Evolutionary conservation across 768 basidiomycete genomes (phyloP).

Genomic region (Boletus subparvulus): DNA sequence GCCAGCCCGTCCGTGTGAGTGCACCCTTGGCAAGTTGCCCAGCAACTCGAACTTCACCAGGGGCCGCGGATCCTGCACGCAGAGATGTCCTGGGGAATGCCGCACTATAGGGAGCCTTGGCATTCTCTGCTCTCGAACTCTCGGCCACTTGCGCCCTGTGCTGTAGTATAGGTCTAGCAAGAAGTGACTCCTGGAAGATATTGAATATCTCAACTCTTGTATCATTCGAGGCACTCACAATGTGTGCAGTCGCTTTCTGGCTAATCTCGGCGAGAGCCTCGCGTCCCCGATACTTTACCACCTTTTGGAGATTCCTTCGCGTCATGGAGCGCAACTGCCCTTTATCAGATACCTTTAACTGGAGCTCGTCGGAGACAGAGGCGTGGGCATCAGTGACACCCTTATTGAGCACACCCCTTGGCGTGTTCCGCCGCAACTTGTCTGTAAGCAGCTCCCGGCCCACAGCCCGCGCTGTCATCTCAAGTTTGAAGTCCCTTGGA

Average conservation of each 20-base stretch:
- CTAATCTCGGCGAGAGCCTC: conserved; percentile 49
- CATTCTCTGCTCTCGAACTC: conserved; percentile 32
- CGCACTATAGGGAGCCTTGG: conserved; percentile 20
- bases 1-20: conserved; percentile 36
- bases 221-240: conserved; percentile 47
- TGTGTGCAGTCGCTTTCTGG: conserved; percentile 59
- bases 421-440: conserved; percentile 46
- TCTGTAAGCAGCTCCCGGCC: conserved; percentile 78
- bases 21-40: conserved; percentile 55
- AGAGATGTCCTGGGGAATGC: conserved; percentile 23
- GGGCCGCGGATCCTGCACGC: conserved; percentile 55
- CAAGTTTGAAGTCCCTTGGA: conserved; percentile 82
- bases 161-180: conserved; percentile 61
- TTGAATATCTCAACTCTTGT: conserved; percentile 5
- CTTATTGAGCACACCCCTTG: conserved; percentile 48
- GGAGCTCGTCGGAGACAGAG: conserved; percentile 50
- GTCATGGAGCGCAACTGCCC: conserved; percentile 61
- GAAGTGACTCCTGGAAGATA: conserved; percentile 54
- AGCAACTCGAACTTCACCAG: conserved; percentile 57
- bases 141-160: conserved; percentile 42
- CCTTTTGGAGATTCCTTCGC: conserved; percentile 73
- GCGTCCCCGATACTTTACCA: conserved; percentile 56
- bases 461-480: conserved; percentile 83
- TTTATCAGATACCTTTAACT: conserved; percentile 36
- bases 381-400: conserved; percentile 47